Evolutionary conservation across 495 filamentous ascomycete species (phyloP).

Genomic region (Pyronema omphalodes): DNA sequence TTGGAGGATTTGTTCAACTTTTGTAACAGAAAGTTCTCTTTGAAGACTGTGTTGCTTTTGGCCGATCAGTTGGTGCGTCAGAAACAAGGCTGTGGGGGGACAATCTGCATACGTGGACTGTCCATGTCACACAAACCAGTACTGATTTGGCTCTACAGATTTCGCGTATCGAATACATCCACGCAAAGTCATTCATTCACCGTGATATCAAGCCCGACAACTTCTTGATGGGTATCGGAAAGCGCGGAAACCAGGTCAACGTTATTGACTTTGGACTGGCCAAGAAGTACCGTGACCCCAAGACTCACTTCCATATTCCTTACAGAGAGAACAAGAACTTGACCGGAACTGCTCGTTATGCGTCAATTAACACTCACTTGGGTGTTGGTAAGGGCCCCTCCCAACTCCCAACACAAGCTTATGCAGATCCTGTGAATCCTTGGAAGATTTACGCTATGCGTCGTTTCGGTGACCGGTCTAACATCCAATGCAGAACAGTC

Average conservation of each 20-base stretch:
- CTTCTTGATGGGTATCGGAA: conserved; percentile 99
- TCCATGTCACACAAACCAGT: not conserved
- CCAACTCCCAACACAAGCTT: not conserved
- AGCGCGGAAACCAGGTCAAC: conserved; percentile 99
- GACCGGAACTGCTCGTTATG: conserved; percentile 96
- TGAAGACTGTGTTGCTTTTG: conserved; percentile 97
- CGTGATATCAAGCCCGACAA: conserved; percentile 99
- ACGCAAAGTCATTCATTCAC: conserved; percentile 99
- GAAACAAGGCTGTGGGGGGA: not conserved
- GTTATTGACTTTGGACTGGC: conserved; percentile 98
- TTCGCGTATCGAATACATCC: conserved; percentile 98
- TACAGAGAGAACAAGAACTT: conserved; percentile 99
- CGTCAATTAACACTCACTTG: conserved; percentile 96
- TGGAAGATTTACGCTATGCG: conserved; percentile 4
- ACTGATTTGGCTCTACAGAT: conserved; percentile 33
- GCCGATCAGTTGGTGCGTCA: conserved; percentile 64
- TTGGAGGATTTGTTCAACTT: conserved; percentile 99
- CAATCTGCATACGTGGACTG: not conserved
- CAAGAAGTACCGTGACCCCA: conserved; percentile 99
- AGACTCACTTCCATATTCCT: conserved; percentile 99
- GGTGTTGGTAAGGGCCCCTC: conserved; percentile 51
- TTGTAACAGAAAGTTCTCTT: conserved; percentile 98
- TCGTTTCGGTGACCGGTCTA: not conserved
- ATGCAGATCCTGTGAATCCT: not conserved
- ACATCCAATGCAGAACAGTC: conserved; percentile 58